A percentile compares a stretch with the other conserved stretches of the same genome.
phyloP scores from a whole-genome alignment of 352 stramenopile genomes.

The Phytophthora macrochlamydospora region DNA sequence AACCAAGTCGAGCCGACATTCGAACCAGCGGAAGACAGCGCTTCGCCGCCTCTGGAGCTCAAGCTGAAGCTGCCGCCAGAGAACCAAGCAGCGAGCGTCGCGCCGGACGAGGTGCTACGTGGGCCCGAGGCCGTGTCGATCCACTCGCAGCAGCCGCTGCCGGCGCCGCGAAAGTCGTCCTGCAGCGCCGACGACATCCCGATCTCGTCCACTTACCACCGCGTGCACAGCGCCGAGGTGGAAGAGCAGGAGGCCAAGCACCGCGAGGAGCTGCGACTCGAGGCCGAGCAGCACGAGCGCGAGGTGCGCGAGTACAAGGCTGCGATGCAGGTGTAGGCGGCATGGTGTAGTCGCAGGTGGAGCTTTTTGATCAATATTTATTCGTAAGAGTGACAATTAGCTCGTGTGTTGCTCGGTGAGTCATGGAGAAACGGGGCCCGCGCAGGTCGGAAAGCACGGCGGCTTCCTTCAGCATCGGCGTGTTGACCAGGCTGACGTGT shows the following conservation, averaged over 20 bases:
- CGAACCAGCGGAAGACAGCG: slow-evolving; percentile 15
- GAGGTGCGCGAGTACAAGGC: slow-evolving; percentile 70
- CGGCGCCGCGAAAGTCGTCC: slow-evolving; percentile 28
- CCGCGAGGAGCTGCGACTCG: slow-evolving; percentile 44
- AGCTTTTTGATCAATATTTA: neutral
- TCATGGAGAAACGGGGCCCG: neutral
- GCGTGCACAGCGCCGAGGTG: slow-evolving; percentile 60
- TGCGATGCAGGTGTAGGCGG: neutral
- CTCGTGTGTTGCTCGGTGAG: too few species aligned
- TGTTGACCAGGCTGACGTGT: slow-evolving; percentile 5
- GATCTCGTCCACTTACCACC: slow-evolving; percentile 81
- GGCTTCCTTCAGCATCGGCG: slow-evolving; percentile 7
- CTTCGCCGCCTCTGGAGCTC: neutral
- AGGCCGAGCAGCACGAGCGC: slow-evolving; percentile 53
- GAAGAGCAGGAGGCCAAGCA: slow-evolving; percentile 51
- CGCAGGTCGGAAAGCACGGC: neutral
- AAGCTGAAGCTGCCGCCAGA: neutral
- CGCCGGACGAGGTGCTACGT: slow-evolving; percentile 4
- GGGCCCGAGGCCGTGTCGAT: slow-evolving; percentile 5
- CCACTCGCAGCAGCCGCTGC: neutral
- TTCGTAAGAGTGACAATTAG: neutral
- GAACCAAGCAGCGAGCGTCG: slow-evolving; percentile 1
- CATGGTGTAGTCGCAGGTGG: too few species aligned
- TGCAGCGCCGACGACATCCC: slow-evolving; percentile 63
- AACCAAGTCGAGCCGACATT: slow-evolving; percentile 27